Base-by-base conservation (phyloP, 352 stramenopile genomes). In the Aphanomyces euteiches region DNA sequence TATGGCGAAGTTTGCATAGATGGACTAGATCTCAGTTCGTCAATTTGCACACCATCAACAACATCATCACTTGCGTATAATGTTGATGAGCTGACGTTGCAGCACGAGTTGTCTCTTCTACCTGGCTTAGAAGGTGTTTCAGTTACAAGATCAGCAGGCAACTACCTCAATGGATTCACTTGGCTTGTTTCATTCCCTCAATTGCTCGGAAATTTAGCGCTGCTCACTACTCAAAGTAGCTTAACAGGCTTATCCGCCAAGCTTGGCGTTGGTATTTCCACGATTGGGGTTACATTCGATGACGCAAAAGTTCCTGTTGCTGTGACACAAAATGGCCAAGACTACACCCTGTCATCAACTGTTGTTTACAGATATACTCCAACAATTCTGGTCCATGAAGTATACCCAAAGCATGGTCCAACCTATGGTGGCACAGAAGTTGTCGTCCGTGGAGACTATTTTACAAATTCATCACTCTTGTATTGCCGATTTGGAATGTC, bases 401-500 rank as follows among this genome's bases (percentile, higher is more conserved):
- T 82, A 8, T 66, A 54, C 15, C 88, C 90, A 15, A 65, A 50
- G 1, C 76, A 72, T 39, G 90, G 90, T 10, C 83, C 86, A 15
- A 53, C 80, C 10, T 60, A 40, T 7, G 90, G 90, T 19, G 77
- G 74, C 6, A 96, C 90, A 0, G 67, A 77, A 2, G 76, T 97
- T 28, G 63, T 73, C 0, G 67, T 90, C 54, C 1, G 37, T 81
- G 0, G 60, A 67, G 3, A 66, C 57, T n/a, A 56, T 56, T 39
- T 78, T 81, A 39, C 50, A 59, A 5, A 70, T 63, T 56, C 34
- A 47, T 69, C 68, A 4, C 37, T 56, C 12, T 70, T 91, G 1
- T 83, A 73, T 45, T 94, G 86, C 57, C 69, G 76, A 40, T 92
- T 94, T 71, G 86, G 81, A 3, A n/a, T 67, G 1, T 45, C 76